Evolutionary conservation across 257 asterid genomes (phyloP).

Genomic region (Eustoma russellianum): DNA sequence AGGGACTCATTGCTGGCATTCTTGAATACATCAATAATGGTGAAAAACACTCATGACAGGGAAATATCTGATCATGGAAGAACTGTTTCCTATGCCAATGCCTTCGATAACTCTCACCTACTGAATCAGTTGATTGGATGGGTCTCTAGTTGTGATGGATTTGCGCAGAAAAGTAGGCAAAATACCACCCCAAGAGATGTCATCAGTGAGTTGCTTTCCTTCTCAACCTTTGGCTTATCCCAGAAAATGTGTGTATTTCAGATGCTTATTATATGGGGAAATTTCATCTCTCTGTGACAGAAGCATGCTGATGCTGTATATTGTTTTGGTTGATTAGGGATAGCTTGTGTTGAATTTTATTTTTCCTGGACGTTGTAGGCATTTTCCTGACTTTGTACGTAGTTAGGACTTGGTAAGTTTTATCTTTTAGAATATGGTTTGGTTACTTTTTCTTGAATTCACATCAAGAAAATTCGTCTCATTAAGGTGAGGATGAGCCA

Average conservation of each 20-base stretch:
- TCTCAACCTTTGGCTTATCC: constrained; percentile 2
- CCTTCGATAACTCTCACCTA: constrained; percentile 48
- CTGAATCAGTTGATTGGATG: constrained; percentile 46
- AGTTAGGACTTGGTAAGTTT: too few species aligned
- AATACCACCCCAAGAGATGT: constrained; percentile 46
- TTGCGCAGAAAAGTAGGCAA: constrained; percentile 20
- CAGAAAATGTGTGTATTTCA: constrained; percentile 8
- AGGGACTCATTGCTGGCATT: constrained; percentile 9
- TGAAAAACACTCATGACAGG: constrained; percentile 39
- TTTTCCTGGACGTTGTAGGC: not conserved
- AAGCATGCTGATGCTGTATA: not conserved
- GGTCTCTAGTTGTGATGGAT: constrained; percentile 35
- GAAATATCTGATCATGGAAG: constrained; percentile 36
- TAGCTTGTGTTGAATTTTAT: not conserved
- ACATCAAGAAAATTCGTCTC: too few species aligned
- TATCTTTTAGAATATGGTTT: too few species aligned
- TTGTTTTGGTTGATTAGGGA: not conserved
- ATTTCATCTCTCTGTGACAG: not conserved
- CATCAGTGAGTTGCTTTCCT: constrained; percentile 46
- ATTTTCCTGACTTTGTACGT: too few species aligned
- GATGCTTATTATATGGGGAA: not conserved
- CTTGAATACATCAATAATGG: constrained; percentile 14
- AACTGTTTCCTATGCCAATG: constrained; percentile 40
- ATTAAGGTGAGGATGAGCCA: too few species aligned
- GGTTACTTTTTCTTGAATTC: too few species aligned